Evolutionary conservation across 352 stramenopile species (phyloP), one percentile per base, ranked within the genome.

Genomic region (Phytophthora idaei): DNA sequence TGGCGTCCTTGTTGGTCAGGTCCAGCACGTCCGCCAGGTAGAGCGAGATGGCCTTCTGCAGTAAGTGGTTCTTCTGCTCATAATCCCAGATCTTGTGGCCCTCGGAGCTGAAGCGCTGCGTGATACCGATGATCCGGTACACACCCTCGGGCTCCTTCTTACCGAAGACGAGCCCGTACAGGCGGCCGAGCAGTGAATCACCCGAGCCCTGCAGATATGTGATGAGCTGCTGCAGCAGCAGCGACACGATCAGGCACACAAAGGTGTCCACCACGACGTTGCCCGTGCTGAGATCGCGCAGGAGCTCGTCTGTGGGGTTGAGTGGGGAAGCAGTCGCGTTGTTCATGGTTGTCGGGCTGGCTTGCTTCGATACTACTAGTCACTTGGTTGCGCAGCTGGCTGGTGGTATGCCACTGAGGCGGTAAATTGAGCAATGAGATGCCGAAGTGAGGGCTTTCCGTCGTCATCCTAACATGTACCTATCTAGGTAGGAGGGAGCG

Each of bases 21-120:
- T 76, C 57, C 11, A 86, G 62, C 29, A 74, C 63, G 36, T 77
- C 68, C n/a, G 71, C 65, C 47, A 89, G 46, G 54, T 86, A 78
- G 39, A 80, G 41, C 10, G 74, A 62, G 57, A 90, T 80, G 53
- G 81, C 81, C 57, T 83, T 86, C 61, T 86, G 74, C 28, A 90
- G 64, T 50, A 90, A 57, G 27, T 81, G 55, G 45, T 81, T 81
- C 52, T 85, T 72, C 49, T 83, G 60, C 7, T 85, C 65, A 28
- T 77, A 69, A 57, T 80, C 72, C 41, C 69, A 71, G 53, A 82
- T 57, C 44, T 81, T 78, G 27, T 58, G 17, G 21, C 77, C 77
- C 39, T 56, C 72, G 28, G 53, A 36, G 41, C 71, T 78, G 65
- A 76, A 82, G 31, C 74, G 65, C 61, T 85, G 64, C 28, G 65